Evolutionary conservation across 2,329 filamentous ascomycete genomes (phyloP).

Genomic region (Gnomoniopsis sp.): DNA sequence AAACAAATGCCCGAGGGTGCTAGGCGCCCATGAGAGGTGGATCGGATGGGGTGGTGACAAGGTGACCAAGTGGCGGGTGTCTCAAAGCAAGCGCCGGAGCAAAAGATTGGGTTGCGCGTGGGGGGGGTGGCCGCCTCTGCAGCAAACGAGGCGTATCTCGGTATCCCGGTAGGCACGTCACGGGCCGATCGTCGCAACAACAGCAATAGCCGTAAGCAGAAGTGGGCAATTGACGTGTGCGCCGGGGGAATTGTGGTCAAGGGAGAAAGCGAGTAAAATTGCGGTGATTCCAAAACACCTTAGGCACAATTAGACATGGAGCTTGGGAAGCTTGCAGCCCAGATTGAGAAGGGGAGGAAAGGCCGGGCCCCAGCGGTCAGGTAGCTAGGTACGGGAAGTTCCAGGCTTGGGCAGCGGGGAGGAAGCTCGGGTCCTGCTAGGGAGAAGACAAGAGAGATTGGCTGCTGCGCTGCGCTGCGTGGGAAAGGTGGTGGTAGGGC

Average conservation of each 20-base stretch:
- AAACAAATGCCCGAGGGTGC: neutral
- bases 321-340: slow-evolving; percentile 11
- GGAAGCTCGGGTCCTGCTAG: slow-evolving; percentile 3
- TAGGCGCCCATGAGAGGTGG: slow-evolving; percentile 14
- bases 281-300: slow-evolving; percentile 3
- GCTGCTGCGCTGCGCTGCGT: neutral
- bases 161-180: slow-evolving; percentile 1
- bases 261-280: neutral
- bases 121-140: neutral
- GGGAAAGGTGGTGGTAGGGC: slow-evolving; percentile 1
- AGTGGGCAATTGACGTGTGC: neutral
- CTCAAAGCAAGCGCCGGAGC: neutral
- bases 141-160: neutral
- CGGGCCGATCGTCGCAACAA: slow-evolving; percentile 2
- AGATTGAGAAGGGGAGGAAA: neutral
- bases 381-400: slow-evolving; percentile 1
- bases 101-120: slow-evolving; percentile 1
- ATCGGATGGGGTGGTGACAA: neutral
- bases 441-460: neutral
- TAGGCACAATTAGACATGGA: slow-evolving; percentile 2
- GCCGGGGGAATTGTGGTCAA: neutral
- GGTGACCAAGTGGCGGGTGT: neutral
- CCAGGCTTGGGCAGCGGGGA: slow-evolving; percentile 2
- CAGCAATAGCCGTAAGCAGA: too few relatives aligned
- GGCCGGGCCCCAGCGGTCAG: neutral